Base-by-base conservation (phyloP, 1,284 basidiomycete species). In the Ustilago curta region DNA sequence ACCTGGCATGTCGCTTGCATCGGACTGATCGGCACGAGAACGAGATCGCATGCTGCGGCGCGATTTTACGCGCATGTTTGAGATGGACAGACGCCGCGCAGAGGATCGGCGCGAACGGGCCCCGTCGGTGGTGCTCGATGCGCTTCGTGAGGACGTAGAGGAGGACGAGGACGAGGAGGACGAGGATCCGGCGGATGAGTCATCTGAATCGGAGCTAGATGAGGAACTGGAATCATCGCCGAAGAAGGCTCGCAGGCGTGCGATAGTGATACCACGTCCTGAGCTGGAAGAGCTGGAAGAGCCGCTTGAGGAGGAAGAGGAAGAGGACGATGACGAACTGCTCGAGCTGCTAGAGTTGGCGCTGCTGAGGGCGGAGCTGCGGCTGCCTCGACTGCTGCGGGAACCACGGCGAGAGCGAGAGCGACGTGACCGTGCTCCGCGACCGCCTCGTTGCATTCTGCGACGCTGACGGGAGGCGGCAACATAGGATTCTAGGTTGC, bases 401-500 rank as follows among this genome's bases (percentile, higher is more conserved):
- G 62, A 67, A 14, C 73, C 74, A 4, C 72, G 62, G 23, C 69
- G 63, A 9, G 66, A 65, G 29, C 59, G 43, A 5, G 59, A 57
- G 21, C 56, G 49, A 25, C 60, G 60, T 11, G 59, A 54, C 14
- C 50, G 16, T 18, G 54, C 25, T 2, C 35, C 31, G 12, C 25
- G 40, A 23, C 63, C 52, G 7, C 56, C 56, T 8, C 75, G 62
- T 27, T 61, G 37, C 6, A 40, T 62, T 37, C 75, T 64, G 19
- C 81, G 59, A 4, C 63, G 62, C 14, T 60, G 59, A 19, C 81
- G 77, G 21, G 79, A 73, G 16, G 76, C 78, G 11, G 66, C 50
- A n/a, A 84, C 79, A 52, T 78, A 84, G 4, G 76, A 48, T 32
- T 84, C 82, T 0, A 84, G 66, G n/a, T 78, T 76, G 9, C 83